phyloP scores from a whole-genome alignment of 106 monocot genomes.

The Dioscorea zingiberensis region DNA sequence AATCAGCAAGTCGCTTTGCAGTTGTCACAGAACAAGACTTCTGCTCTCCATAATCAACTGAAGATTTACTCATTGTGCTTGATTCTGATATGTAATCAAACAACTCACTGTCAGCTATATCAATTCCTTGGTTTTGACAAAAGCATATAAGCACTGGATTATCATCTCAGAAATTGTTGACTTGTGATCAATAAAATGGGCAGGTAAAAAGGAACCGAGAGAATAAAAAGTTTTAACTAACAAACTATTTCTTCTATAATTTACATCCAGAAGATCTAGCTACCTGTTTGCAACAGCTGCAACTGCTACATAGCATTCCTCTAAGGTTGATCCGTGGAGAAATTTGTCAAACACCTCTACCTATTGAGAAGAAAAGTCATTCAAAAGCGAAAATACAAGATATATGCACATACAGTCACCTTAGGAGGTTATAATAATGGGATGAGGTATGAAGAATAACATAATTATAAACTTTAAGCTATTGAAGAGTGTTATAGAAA shows the following conservation, averaged over 20 bases:
- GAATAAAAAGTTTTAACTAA: neutral
- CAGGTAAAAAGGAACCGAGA: neutral
- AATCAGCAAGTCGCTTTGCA: constrained; percentile 90
- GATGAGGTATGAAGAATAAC: too few species aligned
- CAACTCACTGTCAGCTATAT: constrained; percentile 91
- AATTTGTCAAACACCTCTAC: constrained; percentile 99
- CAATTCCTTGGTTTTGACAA: constrained; percentile 85
- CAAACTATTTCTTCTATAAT: neutral
- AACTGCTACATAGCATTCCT: constrained; percentile 93
- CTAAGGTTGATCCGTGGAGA: constrained; percentile 77
- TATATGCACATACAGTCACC: too few species aligned
- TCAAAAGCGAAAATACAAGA: too few species aligned
- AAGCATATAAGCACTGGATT: constrained; percentile 7
- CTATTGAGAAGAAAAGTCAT: constrained; percentile 34
- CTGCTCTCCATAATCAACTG: constrained; percentile 84
- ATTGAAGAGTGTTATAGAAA: too few species aligned
- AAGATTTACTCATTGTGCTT: constrained; percentile 98
- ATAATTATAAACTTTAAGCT: too few species aligned
- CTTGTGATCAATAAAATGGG: neutral
- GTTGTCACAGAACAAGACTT: constrained; percentile 98
- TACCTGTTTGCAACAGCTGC: constrained; percentile 93
- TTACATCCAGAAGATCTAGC: constrained; percentile 98
- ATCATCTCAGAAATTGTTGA: too few species aligned
- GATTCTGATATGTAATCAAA: constrained; percentile 98
- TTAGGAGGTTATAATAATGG: too few species aligned